These are phyloP conservation scores for Neolentinus lepideus DNA, from an alignment of 1,284 basidiomycete species.

Conservation along the genomic window DNA sequence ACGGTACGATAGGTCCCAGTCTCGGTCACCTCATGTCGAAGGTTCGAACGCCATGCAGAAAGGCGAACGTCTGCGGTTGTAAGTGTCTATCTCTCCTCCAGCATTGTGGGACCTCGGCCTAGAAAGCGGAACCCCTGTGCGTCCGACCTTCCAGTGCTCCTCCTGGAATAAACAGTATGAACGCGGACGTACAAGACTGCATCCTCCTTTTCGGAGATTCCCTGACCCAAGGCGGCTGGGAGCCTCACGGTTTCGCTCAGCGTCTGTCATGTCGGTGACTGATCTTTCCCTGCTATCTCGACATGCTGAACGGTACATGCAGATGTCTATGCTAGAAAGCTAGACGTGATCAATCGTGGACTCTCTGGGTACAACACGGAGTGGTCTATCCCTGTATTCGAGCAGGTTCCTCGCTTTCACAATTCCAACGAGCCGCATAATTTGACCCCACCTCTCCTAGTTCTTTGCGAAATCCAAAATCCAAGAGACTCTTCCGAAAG, in stretches of 20 bases:
- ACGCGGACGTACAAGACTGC: constrained; percentile 28
- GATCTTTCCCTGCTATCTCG: neutral
- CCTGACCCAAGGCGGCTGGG: constrained; percentile 62
- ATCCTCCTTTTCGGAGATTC: constrained; percentile 77
- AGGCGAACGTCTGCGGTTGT: too few relatives aligned
- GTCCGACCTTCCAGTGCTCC: too few relatives aligned
- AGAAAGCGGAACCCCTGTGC: too few relatives aligned
- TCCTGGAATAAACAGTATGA: too few relatives aligned
- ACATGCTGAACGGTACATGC: constrained; percentile 3
- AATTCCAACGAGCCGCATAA: neutral
- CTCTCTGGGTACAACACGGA: constrained; percentile 78
- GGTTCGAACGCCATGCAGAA: too few relatives aligned
- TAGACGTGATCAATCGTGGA: constrained; percentile 83
- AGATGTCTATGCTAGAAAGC: constrained; percentile 72
- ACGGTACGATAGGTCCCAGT: too few relatives aligned
- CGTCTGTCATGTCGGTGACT: constrained; percentile 48
- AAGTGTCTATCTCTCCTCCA: too few relatives aligned
- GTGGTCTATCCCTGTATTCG: constrained; percentile 75
- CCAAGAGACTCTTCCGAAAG: constrained; percentile 43
- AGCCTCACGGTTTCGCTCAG: constrained; percentile 52
- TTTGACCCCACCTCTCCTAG: neutral
- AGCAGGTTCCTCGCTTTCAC: constrained; percentile 35
- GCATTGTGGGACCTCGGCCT: too few relatives aligned
- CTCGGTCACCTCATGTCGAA: too few relatives aligned
- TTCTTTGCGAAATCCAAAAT: constrained; percentile 49